phyloP scores from a whole-genome alignment of 1,139 yeast species.

The Zhuliangozyma parablackwelliae region DNA sequence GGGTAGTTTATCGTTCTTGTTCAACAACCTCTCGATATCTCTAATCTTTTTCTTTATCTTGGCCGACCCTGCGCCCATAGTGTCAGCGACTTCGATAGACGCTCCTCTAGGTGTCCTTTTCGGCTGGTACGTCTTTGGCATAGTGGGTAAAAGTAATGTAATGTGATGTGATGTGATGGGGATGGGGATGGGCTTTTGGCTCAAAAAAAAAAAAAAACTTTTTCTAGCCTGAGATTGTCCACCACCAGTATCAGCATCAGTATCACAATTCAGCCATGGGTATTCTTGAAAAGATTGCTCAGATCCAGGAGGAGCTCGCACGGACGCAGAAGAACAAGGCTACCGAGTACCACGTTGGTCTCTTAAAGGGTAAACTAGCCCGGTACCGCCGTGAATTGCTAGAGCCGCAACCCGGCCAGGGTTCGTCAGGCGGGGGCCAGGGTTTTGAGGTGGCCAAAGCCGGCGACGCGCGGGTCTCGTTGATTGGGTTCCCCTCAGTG shows the following conservation, averaged over 20 bases:
- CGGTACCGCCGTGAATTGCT: constrained; percentile 84
- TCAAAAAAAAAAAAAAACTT: not conserved
- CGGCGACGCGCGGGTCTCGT: constrained; percentile 93
- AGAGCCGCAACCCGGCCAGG: constrained; percentile 76
- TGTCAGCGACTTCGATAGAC: constrained; percentile 24
- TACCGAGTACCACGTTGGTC: constrained; percentile 93
- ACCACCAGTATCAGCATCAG: not conserved
- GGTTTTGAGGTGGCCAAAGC: constrained; percentile 95
- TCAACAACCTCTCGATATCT: constrained; percentile 71
- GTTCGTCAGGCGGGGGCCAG: constrained; percentile 70
- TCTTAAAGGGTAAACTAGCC: constrained; percentile 92
- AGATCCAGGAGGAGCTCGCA: constrained; percentile 89
- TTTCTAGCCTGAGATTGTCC: too few relatives aligned
- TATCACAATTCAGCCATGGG: constrained; percentile 22
- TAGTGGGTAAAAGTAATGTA: not conserved
- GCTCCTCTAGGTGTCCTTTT: constrained; percentile 8
- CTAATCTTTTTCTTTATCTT: constrained; percentile 81
- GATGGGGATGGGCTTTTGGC: constrained; percentile 1
- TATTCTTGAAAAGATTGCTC: constrained; percentile 68
- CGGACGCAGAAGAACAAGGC: constrained; percentile 97
- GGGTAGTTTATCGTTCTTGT: constrained; percentile 53
- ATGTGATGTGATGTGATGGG: not conserved
- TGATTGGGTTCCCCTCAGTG: constrained; percentile 96
- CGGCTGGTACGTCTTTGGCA: constrained; percentile 9
- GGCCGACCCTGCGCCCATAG: constrained; percentile 37